Conservation (phyloP, 2,329 filamentous ascomycete species). For the Talaromyces sp. region DNA sequence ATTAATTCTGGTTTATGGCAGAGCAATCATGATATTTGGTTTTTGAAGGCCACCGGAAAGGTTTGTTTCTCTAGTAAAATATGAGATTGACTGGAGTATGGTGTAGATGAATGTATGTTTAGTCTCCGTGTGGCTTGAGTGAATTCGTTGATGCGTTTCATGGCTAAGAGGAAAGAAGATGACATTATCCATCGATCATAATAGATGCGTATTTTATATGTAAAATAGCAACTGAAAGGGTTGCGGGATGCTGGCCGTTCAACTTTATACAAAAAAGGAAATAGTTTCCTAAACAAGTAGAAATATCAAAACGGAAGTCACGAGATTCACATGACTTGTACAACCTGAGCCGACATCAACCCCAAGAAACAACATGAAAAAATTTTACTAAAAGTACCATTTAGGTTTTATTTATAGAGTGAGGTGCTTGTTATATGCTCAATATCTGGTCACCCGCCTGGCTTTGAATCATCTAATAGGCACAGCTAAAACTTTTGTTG, state of each 20-base stretch:
- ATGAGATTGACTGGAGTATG: neutral
- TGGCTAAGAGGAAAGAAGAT: neutral
- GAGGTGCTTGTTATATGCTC: too few species aligned
- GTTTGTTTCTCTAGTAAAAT: neutral
- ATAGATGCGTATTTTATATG: too few species aligned
- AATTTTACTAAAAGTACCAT: neutral
- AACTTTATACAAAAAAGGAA: neutral
- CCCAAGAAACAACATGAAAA: neutral
- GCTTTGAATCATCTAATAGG: too few species aligned
- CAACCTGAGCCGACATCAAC: neutral
- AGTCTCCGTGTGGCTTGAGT: neutral
- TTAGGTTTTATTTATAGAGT: too few species aligned
- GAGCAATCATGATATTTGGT: neutral
- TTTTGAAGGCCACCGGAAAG: neutral
- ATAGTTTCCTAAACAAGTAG: neutral
- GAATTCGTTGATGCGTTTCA: neutral
- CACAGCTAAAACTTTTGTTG: too few species aligned
- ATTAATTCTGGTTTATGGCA: neutral
- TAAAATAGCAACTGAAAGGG: neutral
- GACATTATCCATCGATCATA: neutral
- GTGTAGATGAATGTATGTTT: neutral
- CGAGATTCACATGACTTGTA: neutral
- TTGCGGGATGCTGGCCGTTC: neutral
- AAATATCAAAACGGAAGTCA: neutral
- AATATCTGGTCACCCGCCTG: too few species aligned